A percentile compares a stretch with the other conserved stretches of the same genome.
phyloP scores from a whole-genome alignment of 768 basidiomycete genomes.

The Lactarius sp. region DNA sequence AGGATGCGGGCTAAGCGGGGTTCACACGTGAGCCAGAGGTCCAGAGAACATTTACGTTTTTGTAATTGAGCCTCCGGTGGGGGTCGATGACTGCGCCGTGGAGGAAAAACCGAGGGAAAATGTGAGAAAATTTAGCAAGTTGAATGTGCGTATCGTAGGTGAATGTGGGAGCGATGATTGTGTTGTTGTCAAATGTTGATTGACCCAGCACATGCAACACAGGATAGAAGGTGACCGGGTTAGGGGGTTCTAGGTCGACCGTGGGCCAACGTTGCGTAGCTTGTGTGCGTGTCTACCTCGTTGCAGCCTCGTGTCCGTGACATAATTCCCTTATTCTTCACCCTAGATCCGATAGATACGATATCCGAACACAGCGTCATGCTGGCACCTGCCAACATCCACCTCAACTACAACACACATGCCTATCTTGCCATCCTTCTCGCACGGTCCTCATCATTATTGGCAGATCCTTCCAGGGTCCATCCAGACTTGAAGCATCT shows the following conservation, averaged over 20 bases:
- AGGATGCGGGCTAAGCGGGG: slow-evolving; percentile 19
- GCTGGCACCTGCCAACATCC: slow-evolving; percentile 6
- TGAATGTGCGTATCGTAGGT: slow-evolving; percentile 13
- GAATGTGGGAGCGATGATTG: slow-evolving; percentile 1
- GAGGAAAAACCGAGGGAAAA: not conserved
- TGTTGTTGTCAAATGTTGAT: slow-evolving; percentile 14
- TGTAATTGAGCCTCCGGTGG: slow-evolving; percentile 3
- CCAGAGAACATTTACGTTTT: slow-evolving; percentile 15
- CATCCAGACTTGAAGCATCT: slow-evolving; percentile 20
- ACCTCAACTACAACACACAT: slow-evolving; percentile 20
- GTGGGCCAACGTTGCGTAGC: not conserved
- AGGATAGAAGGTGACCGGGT: not conserved
- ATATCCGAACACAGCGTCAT: not conserved
- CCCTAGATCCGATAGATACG: not conserved
- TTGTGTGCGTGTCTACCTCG: slow-evolving; percentile 13
- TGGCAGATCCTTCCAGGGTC: slow-evolving; percentile 13
- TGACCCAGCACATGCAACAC: not conserved
- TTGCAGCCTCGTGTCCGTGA: slow-evolving; percentile 14
- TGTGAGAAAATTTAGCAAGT: not conserved
- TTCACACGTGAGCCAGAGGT: slow-evolving; percentile 16
- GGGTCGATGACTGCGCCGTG: not conserved
- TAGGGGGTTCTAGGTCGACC: slow-evolving; percentile 1
- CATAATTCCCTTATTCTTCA: no score
- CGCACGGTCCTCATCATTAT: slow-evolving; percentile 9
- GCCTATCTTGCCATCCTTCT: slow-evolving; percentile 23